Evolutionary conservation across 139 green algal species (phyloP).

Genomic region (Tetraselmis chui): DNA sequence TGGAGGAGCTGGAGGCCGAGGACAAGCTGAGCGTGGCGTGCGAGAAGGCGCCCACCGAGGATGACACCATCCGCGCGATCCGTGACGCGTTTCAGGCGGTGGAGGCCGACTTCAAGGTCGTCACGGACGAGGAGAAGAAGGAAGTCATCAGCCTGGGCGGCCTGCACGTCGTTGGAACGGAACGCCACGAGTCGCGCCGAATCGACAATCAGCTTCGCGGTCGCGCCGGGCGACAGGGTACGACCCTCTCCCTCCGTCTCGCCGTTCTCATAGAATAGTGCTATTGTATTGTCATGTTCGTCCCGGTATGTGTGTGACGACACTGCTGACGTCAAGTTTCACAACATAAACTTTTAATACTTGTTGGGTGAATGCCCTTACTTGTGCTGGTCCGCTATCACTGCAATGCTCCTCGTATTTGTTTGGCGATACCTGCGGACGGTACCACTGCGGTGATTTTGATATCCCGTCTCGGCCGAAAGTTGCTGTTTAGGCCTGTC

Average conservation of each 20-base stretch:
- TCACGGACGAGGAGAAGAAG: conserved; percentile 35
- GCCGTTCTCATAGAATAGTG: no score
- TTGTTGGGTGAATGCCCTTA: neutral
- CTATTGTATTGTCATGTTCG: no score
- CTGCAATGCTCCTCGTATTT: conserved; percentile 8
- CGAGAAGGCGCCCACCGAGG: conserved; percentile 67
- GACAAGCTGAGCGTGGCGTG: conserved; percentile 22
- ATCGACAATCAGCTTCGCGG: conserved; percentile 97
- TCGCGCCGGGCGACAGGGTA: conserved; percentile 51
- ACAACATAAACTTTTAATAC: neutral
- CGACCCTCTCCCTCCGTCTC: conserved; percentile 31
- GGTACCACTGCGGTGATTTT: no score
- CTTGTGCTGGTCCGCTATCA: neutral
- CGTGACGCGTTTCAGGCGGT: conserved; percentile 56
- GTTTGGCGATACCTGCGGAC: no score
- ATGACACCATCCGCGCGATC: conserved; percentile 57
- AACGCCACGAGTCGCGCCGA: conserved; percentile 89
- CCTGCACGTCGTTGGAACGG: conserved; percentile 94
- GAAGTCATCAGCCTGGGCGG: conserved; percentile 67
- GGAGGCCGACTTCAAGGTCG: conserved; percentile 40
- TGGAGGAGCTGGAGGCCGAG: conserved; percentile 21
- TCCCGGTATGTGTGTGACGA: no score
- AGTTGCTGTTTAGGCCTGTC: no score
- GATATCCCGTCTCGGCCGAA: no score
- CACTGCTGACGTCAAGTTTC: no score